Evolutionary conservation across 192 early-diverging fungal genomes (phyloP).

Genomic region (Podila verticillata): DNA sequence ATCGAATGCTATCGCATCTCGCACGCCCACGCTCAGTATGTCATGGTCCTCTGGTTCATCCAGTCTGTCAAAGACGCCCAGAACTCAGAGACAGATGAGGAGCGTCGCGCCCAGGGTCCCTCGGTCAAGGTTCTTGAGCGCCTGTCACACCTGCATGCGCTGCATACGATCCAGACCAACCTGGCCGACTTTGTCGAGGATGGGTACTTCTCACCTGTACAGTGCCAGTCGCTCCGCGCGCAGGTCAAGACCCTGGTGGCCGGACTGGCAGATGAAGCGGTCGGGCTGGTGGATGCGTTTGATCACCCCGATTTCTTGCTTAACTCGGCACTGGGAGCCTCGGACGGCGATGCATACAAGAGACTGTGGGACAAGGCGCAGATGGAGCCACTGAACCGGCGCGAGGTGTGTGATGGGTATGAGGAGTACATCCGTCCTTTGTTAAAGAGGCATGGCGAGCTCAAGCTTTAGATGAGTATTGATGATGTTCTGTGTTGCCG

Average conservation of each 20-base stretch:
- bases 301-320: constrained; percentile 78
- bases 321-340: constrained; percentile 79
- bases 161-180: constrained; percentile 48
- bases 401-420: constrained; percentile 33
- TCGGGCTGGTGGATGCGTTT: constrained; percentile 84
- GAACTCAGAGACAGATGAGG: constrained; percentile 14
- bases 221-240: constrained; percentile 30
- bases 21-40: constrained; percentile 61
- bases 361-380: constrained; percentile 43
- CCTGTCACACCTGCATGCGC: constrained; percentile 45
- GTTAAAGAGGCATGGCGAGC: constrained; percentile 28
- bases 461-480: constrained; percentile 28
- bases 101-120: constrained; percentile 16
- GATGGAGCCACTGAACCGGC: constrained; percentile 29
- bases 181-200: constrained; percentile 51
- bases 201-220: constrained; percentile 33
- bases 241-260: constrained; percentile 51
- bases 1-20: constrained; percentile 61
- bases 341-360: constrained; percentile 82
- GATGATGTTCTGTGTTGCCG: too few relatives aligned
- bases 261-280: constrained; percentile 73
- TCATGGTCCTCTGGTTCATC: constrained; percentile 61
- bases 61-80: constrained; percentile 32
- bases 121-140: constrained; percentile 28
- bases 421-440: constrained; percentile 29